Conservation (phyloP, 352 stramenopile genomes). For the Phytophthora tentaculata region DNA sequence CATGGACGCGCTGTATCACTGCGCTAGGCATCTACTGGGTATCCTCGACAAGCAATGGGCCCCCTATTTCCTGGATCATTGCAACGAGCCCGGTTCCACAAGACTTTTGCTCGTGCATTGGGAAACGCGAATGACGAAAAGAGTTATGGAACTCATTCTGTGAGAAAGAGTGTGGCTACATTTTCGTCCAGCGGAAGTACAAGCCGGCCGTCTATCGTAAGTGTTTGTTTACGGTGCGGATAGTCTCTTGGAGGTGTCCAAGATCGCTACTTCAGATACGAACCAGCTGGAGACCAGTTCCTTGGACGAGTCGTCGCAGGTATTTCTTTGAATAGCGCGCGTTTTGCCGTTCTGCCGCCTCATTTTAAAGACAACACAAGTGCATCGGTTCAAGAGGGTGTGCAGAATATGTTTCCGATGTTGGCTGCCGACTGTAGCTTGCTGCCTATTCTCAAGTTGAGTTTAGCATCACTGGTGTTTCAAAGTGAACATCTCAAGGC, state of each 20-base stretch:
- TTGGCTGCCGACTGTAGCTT: too few relatives aligned
- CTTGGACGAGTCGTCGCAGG: constrained; percentile 13
- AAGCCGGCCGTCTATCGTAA: constrained; percentile 12
- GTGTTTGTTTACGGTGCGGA: constrained; percentile 18
- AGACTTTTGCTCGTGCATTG: constrained; percentile 3
- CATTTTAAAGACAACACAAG: constrained; percentile 16
- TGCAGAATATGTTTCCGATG: too few relatives aligned
- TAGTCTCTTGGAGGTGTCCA: constrained; percentile 23
- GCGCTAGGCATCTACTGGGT: constrained; percentile 3
- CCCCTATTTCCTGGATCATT: constrained; percentile 4
- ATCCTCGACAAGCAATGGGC: not conserved
- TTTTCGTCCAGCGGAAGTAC: constrained; percentile 13
- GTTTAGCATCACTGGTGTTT: constrained; percentile 13
- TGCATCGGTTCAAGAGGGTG: too few relatives aligned
- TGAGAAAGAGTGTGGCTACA: constrained; percentile 10
- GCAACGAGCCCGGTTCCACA: constrained; percentile 6
- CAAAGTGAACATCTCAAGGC: not conserved
- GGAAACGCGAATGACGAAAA: not conserved
- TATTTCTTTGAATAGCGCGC: constrained; percentile 7
- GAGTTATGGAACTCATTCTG: constrained; percentile 13
- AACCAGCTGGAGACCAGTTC: constrained; percentile 19
- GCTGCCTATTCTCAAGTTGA: constrained; percentile 10
- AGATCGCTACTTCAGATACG: constrained; percentile 23
- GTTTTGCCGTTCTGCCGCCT: constrained; percentile 6
- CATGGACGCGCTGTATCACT: constrained; percentile 11